Conservation (phyloP, 768 basidiomycete genomes). For the Arthromyces matolae region DNA sequence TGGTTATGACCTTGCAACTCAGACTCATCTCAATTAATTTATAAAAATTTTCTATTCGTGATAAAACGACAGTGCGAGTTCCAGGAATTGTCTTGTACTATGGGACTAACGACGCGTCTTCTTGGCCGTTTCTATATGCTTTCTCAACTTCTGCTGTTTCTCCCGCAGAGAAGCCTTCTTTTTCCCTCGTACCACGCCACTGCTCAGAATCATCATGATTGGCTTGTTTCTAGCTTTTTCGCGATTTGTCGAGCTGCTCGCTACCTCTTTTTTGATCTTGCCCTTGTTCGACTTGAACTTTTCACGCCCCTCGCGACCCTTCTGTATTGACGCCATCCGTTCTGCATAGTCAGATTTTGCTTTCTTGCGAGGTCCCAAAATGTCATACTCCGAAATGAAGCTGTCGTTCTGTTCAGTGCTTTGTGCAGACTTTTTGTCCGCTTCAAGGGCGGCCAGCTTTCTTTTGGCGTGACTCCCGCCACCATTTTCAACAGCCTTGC, state of each 20-base stretch:
- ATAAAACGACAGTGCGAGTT: too few species aligned
- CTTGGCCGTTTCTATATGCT: constrained; percentile 72
- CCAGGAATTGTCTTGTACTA: too few species aligned
- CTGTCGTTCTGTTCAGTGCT: constrained; percentile 43
- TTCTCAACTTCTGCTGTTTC: constrained; percentile 75
- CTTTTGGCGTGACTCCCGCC: constrained; percentile 81
- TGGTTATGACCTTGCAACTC: constrained; percentile 59
- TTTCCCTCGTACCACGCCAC: constrained; percentile 72
- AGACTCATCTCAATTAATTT: constrained; percentile 14
- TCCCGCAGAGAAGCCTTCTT: constrained; percentile 79
- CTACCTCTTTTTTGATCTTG: constrained; percentile 80
- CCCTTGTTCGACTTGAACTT: constrained; percentile 89
- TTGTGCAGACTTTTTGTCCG: constrained; percentile 54
- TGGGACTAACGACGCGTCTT: constrained; percentile 39
- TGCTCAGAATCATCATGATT: constrained; percentile 88
- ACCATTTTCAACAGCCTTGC: constrained; percentile 62
- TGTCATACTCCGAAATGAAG: constrained; percentile 88
- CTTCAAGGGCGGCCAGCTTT: constrained; percentile 80
- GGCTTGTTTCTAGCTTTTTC: constrained; percentile 95
- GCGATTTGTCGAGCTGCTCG: constrained; percentile 86
- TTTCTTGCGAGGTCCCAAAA: constrained; percentile 92
- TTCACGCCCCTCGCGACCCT: constrained; percentile 92
- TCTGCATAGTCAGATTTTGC: constrained; percentile 91
- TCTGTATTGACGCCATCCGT: constrained; percentile 85
- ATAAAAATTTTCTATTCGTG: too few species aligned